Percentiles rank a stretch among this genome's conserved stretches.
Evolutionary conservation across 768 basidiomycete genomes (phyloP).

Genomic region (Lentinula lateritia): DNA sequence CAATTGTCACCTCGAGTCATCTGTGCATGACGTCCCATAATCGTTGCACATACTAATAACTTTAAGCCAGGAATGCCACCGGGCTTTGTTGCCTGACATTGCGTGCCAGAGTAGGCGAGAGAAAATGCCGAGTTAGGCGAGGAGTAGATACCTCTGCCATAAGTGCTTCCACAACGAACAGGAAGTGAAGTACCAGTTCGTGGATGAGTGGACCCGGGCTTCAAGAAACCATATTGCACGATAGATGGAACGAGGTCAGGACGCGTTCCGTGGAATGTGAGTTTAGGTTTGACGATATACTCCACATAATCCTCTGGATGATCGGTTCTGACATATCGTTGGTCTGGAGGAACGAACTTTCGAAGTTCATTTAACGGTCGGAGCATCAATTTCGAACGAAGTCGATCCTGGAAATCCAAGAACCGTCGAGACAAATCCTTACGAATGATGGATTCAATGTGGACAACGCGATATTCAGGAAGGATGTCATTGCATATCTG

Average conservation of each 20-base stretch:
- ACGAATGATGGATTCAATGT: slow-evolving; percentile 8
- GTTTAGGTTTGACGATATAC: slow-evolving; percentile 2
- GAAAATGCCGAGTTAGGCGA: slow-evolving; percentile 5
- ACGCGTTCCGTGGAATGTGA: slow-evolving; percentile 6
- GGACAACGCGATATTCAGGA: slow-evolving; percentile 5
- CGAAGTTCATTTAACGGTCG: slow-evolving; percentile 1
- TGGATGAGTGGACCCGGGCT: slow-evolving; percentile 4
- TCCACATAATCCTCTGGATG: slow-evolving; percentile 2
- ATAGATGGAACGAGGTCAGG: slow-evolving; percentile 6
- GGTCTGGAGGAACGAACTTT: background rate
- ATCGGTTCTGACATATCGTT: background rate
- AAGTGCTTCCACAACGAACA: slow-evolving; percentile 9
- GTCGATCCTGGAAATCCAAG: background rate
- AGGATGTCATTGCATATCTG: slow-evolving; percentile 8
- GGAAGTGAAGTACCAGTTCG: slow-evolving; percentile 1
- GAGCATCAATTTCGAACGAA: background rate
- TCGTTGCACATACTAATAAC: slow-evolving; percentile 7
- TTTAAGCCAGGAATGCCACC: slow-evolving; percentile 5
- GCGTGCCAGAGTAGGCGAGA: slow-evolving; percentile 1
- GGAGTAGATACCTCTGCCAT: slow-evolving; percentile 8
- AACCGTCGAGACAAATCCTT: background rate
- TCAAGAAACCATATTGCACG: slow-evolving; percentile 7
- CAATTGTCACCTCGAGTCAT: slow-evolving; percentile 5
- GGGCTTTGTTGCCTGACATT: background rate
- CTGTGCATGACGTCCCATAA: slow-evolving; percentile 3